Evolutionary conservation across 176 grass and related monocot species (phyloP).

Genomic region (Hordeum marinum): DNA sequence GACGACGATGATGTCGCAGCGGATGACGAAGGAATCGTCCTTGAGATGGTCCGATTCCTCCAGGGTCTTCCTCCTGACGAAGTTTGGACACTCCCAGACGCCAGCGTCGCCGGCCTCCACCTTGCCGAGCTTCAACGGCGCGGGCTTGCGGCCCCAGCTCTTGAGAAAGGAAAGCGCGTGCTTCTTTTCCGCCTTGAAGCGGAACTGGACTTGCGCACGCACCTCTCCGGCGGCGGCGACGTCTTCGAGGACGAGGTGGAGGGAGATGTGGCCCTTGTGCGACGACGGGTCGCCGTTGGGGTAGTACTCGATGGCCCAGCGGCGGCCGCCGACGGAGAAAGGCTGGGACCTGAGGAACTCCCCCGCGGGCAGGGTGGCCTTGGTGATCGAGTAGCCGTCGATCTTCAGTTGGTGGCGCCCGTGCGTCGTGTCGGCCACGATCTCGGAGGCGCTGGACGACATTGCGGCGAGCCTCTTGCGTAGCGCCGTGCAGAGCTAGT

Average conservation of each 20-base stretch:
- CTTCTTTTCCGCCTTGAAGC: neutral
- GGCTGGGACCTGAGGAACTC: neutral
- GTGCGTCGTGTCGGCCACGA: too few relatives aligned
- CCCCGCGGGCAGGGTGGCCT: neutral
- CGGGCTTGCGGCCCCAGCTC: neutral
- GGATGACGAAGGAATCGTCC: neutral
- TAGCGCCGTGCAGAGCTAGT: neutral
- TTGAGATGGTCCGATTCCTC: neutral
- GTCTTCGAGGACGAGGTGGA: neutral
- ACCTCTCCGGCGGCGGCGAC: neutral
- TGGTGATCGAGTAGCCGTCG: too few relatives aligned
- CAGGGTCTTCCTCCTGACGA: neutral
- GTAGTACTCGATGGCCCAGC: neutral
- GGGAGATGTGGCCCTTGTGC: neutral
- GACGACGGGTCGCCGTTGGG: neutral
- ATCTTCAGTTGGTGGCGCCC: too few relatives aligned
- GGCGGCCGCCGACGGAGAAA: neutral
- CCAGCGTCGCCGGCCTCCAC: neutral
- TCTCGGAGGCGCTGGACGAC: neutral
- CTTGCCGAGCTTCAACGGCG: neutral
- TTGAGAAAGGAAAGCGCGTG: neutral
- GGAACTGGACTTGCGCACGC: neutral
- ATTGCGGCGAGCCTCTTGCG: neutral
- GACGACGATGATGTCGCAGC: neutral
- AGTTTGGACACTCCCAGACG: neutral